phyloP scores from a whole-genome alignment of 768 basidiomycete species.

The Phanerochaete carnosa region DNA sequence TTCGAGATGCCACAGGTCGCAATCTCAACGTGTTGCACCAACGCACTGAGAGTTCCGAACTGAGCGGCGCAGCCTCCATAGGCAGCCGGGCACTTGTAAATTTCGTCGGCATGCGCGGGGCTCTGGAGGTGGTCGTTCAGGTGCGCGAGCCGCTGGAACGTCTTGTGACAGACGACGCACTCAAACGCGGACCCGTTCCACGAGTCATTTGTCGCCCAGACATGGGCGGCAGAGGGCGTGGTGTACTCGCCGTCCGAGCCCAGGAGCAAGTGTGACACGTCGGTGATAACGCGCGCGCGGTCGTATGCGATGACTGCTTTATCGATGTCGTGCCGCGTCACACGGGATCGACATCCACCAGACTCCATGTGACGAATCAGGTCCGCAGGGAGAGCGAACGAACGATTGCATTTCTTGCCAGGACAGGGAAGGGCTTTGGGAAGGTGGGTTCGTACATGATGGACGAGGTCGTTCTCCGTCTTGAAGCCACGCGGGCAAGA shows the following conservation, averaged over 20 bases:
- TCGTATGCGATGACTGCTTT: constrained; percentile 41
- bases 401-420: constrained; percentile 38
- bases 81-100: constrained; percentile 49
- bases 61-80: constrained; percentile 35
- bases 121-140: constrained; percentile 67
- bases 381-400: constrained; percentile 52
- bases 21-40: constrained; percentile 67
- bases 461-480: constrained; percentile 33
- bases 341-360: constrained; percentile 52
- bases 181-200: constrained; percentile 47
- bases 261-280: constrained; percentile 49
- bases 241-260: constrained; percentile 20
- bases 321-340: constrained; percentile 38
- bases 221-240: constrained; percentile 9
- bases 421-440: constrained; percentile 35
- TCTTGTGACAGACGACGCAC: constrained; percentile 51
- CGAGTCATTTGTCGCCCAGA: constrained; percentile 33
- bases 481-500: constrained; percentile 31
- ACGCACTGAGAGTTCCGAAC: constrained; percentile 52
- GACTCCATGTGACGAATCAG: constrained; percentile 62
- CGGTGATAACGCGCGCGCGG: constrained; percentile 47
- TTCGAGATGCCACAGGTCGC: constrained; percentile 51
- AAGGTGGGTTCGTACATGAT: constrained; percentile 50
- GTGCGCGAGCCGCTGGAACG: constrained; percentile 35
- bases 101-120: constrained; percentile 50